Base-by-base conservation (phyloP, 2,329 filamentous ascomycete species). In the Chrysoporthe puriensis region DNA sequence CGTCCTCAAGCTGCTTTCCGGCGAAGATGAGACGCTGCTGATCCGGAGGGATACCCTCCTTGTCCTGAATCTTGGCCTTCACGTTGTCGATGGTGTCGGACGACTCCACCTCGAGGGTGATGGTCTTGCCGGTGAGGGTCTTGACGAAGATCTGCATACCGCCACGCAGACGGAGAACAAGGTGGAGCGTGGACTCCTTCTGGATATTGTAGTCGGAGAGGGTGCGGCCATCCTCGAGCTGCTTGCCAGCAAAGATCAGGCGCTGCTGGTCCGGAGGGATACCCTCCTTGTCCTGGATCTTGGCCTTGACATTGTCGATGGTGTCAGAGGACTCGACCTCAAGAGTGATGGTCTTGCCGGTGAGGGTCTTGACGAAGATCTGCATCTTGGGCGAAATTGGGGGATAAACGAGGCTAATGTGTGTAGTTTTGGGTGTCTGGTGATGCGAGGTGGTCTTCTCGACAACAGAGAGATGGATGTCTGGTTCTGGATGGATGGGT, bases 281-380 rank as follows among this genome's bases (percentile, higher is more conserved):
- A 36, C 94, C 94, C 81, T 97, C 94, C 88, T 97, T 97, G 77
- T 97, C 94, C 81, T 97, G 94, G 56, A 97, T 97, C 88, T 97
- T 97, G 62, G 87, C 89, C 89, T 97, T 97, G 50, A 97, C 94
- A 71, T 97, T 97, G 85, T 97, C 94, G 80, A 97, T 97, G 52
- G 94, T 97, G 75, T 97, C 94, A 0, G 89, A 92, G 0, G 91
- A 94, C 79, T 96, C 93, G 0, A 96, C 93, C 82, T 96, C 93
- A 2, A 96, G 85, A 7, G 94, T 97, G 77, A 97, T 97, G 63
- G 94, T 97, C 86, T 97, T 97, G 75, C 94, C 94, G 79, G 94
- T 97, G 69, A 97, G 81, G 16, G 91, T 93, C 85, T 93, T 93
- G 77, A 93, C 91, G 76, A 93, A 93, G 76, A 93, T 88, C 73